Conservation (phyloP, 331 rosid species). For the Quercus lobata region DNA sequence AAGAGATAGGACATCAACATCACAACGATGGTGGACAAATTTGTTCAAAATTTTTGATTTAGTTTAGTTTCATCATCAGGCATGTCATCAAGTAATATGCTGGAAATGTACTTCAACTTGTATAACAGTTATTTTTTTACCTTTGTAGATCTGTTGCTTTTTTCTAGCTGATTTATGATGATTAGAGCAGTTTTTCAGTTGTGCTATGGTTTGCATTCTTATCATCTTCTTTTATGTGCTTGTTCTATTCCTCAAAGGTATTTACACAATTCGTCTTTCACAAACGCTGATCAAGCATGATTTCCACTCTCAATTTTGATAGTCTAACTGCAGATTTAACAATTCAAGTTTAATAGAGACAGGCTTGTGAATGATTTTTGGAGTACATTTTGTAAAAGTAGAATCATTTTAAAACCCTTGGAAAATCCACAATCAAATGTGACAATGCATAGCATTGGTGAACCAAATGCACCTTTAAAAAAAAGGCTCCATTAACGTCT, state of each 20-base stretch:
- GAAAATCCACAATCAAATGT: too few species aligned
- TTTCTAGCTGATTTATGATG: not conserved
- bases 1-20: not conserved
- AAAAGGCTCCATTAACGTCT: too few species aligned
- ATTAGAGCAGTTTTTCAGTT: not conserved
- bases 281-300: not conserved
- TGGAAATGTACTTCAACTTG: not conserved
- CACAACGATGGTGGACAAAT: not conserved
- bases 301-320: not conserved
- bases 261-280: not conserved
- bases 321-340: not conserved
- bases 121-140: not conserved
- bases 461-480: too few species aligned
- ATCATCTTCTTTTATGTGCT: not conserved
- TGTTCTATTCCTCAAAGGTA: not conserved
- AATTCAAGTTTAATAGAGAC: not conserved
- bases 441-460: too few species aligned
- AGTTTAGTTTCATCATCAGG: not conserved
- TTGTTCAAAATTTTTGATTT: not conserved
- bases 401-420: too few species aligned
- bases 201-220: not conserved
- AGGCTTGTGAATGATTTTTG: not conserved
- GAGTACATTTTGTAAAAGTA: not conserved
- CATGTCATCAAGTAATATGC: not conserved
- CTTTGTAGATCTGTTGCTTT: not conserved